These are phyloP conservation scores for Arabidopsis suecica DNA, from an alignment of 345 rosid genomes.

Conservation along the genomic window DNA sequence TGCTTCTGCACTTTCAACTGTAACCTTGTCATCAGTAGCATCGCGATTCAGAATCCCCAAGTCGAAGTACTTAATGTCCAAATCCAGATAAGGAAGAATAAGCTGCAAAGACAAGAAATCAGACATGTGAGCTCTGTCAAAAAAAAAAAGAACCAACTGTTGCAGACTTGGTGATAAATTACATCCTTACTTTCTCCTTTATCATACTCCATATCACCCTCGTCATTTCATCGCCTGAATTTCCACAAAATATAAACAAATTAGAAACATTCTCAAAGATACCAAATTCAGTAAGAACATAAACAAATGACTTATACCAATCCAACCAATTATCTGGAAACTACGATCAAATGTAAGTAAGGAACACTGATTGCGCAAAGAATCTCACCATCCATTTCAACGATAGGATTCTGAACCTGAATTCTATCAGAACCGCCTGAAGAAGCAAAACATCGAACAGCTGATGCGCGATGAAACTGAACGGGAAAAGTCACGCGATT, in stretches of 20 bases:
- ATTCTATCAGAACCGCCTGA: constrained; percentile 52
- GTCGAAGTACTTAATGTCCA: constrained; percentile 92
- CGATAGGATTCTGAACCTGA: constrained; percentile 62
- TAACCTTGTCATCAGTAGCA: constrained; percentile 84
- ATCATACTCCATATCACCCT: constrained; percentile 90
- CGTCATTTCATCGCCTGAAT: constrained; percentile 90
- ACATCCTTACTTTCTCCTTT: constrained; percentile 72
- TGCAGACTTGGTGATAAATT: neutral
- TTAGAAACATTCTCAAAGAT: constrained; percentile 6
- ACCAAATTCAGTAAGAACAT: neutral
- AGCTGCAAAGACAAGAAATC: constrained; percentile 62
- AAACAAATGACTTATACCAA: neutral
- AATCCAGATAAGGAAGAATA: constrained; percentile 74
- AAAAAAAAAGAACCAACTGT: neutral
- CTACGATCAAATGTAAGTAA: too few relatives aligned
- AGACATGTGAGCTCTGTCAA: constrained; percentile 21
- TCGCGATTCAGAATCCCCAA: constrained; percentile 91
- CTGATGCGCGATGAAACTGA: constrained; percentile 39
- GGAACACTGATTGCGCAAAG: neutral
- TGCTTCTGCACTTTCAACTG: constrained; percentile 86
- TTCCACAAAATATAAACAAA: neutral
- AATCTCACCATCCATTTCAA: constrained; percentile 73
- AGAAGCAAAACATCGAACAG: constrained; percentile 61
- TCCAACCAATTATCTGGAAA: neutral
- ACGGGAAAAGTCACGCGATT: constrained; percentile 44